phyloP scores from a whole-genome alignment of 805 yeast species.

The Peterozyma toletana region DNA sequence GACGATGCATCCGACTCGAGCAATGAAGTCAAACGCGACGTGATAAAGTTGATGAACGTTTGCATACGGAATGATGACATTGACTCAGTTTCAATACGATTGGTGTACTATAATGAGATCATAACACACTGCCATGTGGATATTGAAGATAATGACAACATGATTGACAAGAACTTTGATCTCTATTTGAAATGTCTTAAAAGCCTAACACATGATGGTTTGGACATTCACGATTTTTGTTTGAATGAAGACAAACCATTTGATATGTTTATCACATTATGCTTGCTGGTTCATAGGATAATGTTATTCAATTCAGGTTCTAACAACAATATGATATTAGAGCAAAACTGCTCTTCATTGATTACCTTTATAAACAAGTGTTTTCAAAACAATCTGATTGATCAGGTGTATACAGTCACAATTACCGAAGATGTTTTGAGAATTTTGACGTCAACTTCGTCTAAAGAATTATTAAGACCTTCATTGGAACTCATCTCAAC shows the following conservation, averaged over 20 bases:
- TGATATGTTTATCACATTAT: too few species aligned
- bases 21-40: constrained; percentile 34
- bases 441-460: too few species aligned
- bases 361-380: too few species aligned
- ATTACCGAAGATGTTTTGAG: too few species aligned
- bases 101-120: constrained; percentile 57
- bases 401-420: too few species aligned
- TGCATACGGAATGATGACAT: constrained; percentile 51
- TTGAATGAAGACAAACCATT: neutral
- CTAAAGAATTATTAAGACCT: too few species aligned
- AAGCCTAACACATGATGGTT: constrained; percentile 34
- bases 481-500: too few species aligned
- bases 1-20: constrained; percentile 18
- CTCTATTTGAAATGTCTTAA: constrained; percentile 40
- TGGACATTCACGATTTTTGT: constrained; percentile 13
- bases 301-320: too few species aligned
- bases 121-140: constrained; percentile 32
- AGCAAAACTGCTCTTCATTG: too few species aligned
- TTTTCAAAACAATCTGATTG: too few species aligned
- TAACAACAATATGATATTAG: too few species aligned
- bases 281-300: too few species aligned
- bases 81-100: constrained; percentile 36
- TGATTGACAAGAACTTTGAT: constrained; percentile 24
- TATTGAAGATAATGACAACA: constrained; percentile 42
- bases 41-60: constrained; percentile 42